Percentiles rank a stretch among this genome's conserved stretches.
Conservation (phyloP, 202 grass and related monocot species). For the Cymbopogon flexuosus region DNA sequence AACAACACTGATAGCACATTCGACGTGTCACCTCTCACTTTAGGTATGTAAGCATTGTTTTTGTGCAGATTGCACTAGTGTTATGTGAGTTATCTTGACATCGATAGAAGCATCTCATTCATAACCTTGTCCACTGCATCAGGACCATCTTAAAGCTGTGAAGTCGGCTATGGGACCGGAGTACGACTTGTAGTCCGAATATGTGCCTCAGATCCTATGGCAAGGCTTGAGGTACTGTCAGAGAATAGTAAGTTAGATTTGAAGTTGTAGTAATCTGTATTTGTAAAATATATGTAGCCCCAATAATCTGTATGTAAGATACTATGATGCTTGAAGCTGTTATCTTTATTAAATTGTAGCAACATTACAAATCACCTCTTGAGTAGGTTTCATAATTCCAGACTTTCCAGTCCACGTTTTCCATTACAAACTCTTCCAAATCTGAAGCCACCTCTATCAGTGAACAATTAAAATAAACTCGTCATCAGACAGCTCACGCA, state of each 20-base stretch:
- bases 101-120: constrained; percentile 30
- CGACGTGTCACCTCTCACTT: constrained; percentile 28
- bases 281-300: constrained; percentile 46
- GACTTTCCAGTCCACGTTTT: not conserved
- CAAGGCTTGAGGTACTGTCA: constrained; percentile 4
- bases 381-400: not conserved
- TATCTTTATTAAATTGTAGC: constrained; percentile 32
- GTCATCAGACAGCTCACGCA: constrained; percentile 12
- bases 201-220: constrained; percentile 4
- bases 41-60: constrained; percentile 44
- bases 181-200: constrained; percentile 40
- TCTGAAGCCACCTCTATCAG: not conserved
- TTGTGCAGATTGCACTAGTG: not conserved
- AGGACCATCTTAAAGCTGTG: constrained; percentile 37
- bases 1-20: constrained; percentile 44
- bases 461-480: not conserved
- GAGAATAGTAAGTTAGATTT: constrained; percentile 25
- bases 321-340: not conserved
- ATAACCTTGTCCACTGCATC: constrained; percentile 2
- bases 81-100: not conserved
- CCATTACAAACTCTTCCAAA: not conserved
- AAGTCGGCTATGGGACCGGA: constrained; percentile 15
- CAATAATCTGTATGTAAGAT: constrained; percentile 55
- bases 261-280: constrained; percentile 27
- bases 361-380: constrained; percentile 27